Evolutionary conservation across 2,329 filamentous ascomycete genomes (phyloP), one percentile per base, ranked within the genome.

Genomic region (Lachnellula arida): DNA sequence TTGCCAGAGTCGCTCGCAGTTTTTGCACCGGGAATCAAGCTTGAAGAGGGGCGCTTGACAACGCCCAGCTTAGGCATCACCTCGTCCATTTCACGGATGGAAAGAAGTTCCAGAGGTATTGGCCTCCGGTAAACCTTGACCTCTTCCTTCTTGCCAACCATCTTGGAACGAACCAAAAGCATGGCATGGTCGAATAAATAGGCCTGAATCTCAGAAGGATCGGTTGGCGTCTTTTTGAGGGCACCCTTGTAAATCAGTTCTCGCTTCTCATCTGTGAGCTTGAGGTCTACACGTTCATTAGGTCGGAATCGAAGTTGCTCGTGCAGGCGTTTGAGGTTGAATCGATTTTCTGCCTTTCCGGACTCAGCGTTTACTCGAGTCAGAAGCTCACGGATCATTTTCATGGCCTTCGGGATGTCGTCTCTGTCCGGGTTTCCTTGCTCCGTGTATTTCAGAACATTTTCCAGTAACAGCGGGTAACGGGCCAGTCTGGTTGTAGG

Each of bases 121-220:
- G 94, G 94, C 76, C 85, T 90, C 67, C 91, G 85, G 73, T 97
- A 97, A 0, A 96, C 94, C 70, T 95, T 94, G 59, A 95, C 87
- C 70, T 97, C 93, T 71, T 99, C 94, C 44, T 84, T 84, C 76
- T 97, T 97, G 71, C 94, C 96, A 57, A 89, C 88, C 57, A 88
- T 87, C 76, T 97, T 99, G 62, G 92, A 87, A 51, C 92, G 84
- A 62, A 97, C 94, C 42, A 99, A 80, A 37, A 99, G 79, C 51
- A 99, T 87, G 3, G 94, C 93, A 71, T 99, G 94, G 68, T 99
- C 94, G 69, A 99, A 97, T 23, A 99, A 80, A 75, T 95, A 99
- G 15, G 91, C 92, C 19, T 91, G 94, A 46, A 99, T 93, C 66
- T 97, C 93, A 1, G 88, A 84, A 47, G 85, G 87, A 70, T 97